These are phyloP conservation scores for Talaromyces sp. DNA, from an alignment of 2,329 filamentous ascomycete species.

Conservation along the genomic window DNA sequence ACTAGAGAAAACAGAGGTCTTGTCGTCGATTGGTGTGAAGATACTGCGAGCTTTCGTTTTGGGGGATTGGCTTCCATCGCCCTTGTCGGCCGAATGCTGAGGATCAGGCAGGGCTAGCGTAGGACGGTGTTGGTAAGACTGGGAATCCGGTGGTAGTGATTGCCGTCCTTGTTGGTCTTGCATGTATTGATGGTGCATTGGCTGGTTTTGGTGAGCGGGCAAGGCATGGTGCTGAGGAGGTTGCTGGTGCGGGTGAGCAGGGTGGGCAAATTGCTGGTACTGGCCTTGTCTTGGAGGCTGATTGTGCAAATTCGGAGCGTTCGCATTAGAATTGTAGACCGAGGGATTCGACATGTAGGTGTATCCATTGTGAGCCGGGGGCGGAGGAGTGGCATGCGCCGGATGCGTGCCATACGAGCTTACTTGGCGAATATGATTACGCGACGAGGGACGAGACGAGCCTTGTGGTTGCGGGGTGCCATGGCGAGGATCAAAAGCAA, in stretches of 20 bases:
- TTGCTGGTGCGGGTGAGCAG: constrained; percentile 30
- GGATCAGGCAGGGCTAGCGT: constrained; percentile 56
- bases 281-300: constrained; percentile 38
- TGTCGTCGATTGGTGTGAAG: constrained; percentile 95
- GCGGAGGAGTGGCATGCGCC: constrained; percentile 49
- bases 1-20: constrained; percentile 78
- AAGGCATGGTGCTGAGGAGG: constrained; percentile 25
- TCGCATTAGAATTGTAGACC: constrained; percentile 69
- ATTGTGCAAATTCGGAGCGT: constrained; percentile 40
- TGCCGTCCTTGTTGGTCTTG: constrained; percentile 68
- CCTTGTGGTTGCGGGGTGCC: constrained; percentile 77
- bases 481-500: constrained; percentile 65
- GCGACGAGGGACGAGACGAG: constrained; percentile 71
- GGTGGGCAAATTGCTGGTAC: constrained; percentile 36
- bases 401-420: constrained; percentile 64
- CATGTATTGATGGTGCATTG: constrained; percentile 60
- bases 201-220: constrained; percentile 40
- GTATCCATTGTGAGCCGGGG: constrained; percentile 62
- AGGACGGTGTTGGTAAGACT: constrained; percentile 26
- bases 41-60: constrained; percentile 81
- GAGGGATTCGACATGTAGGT: constrained; percentile 80
- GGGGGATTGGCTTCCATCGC: constrained; percentile 47
- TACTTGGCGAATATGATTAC: constrained; percentile 71
- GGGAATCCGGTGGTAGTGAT: constrained; percentile 57
- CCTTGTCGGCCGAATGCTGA: constrained; percentile 44